Conservation (phyloP, 257 asterid species). For the Catharanthus roseus region DNA sequence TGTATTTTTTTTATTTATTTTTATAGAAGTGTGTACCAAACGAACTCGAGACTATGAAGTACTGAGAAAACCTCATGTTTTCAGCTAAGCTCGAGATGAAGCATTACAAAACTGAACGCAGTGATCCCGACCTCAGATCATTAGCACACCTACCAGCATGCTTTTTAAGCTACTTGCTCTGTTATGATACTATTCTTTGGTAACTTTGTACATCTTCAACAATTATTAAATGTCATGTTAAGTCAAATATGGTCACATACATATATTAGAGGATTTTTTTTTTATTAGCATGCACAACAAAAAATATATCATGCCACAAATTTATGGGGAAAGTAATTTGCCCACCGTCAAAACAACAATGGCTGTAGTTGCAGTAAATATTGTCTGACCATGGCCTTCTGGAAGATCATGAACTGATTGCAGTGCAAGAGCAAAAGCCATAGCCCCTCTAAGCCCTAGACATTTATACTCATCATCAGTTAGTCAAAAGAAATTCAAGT, state of each 20-base stretch:
- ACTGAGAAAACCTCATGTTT: too few species aligned
- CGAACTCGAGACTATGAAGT: too few species aligned
- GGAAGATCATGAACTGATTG: slow-evolving; percentile 99
- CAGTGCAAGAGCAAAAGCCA: slow-evolving; percentile 98
- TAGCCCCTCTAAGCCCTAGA: slow-evolving; percentile 96
- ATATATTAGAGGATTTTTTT: neutral
- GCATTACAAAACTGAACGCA: too few species aligned
- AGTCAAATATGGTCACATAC: neutral
- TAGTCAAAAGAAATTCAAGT: slow-evolving; percentile 7
- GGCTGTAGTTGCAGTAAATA: slow-evolving; percentile 98
- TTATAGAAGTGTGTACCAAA: too few species aligned
- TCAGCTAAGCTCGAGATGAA: too few species aligned
- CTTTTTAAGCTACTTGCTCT: neutral
- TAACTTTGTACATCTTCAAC: neutral
- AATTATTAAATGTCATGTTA: neutral
- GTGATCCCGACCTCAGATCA: too few species aligned
- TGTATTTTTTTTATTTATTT: too few species aligned
- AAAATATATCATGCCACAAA: neutral
- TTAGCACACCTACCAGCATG: too few species aligned
- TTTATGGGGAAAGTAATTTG: neutral
- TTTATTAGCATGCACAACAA: neutral
- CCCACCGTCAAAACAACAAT: slow-evolving; percentile 87
- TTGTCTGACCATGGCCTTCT: slow-evolving; percentile 97
- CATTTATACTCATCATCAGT: slow-evolving; percentile 21
- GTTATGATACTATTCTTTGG: neutral